These are phyloP conservation scores for Fragilaria crotonensis DNA, from an alignment of 108 stramenopile genomes.

Conservation along the genomic window DNA sequence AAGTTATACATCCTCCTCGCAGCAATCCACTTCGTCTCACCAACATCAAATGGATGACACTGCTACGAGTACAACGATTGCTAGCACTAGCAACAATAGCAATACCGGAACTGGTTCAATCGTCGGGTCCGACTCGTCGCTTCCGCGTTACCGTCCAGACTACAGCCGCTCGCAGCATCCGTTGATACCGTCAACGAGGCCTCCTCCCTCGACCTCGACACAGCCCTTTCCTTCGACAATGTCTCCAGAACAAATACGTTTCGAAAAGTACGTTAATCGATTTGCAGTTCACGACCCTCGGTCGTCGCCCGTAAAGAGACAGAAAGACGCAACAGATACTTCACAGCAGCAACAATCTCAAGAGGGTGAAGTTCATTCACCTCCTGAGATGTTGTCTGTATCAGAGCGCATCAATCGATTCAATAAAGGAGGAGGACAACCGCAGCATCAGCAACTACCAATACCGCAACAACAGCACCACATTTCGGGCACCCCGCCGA, in stretches of 20 bases:
- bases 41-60: no score
- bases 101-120: not conserved
- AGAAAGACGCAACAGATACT: not conserved
- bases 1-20: no score
- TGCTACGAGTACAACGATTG: not conserved
- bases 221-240: not conserved
- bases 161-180: slow-evolving; percentile 10
- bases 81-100: not conserved
- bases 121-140: not conserved
- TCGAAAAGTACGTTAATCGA: slow-evolving; percentile 9
- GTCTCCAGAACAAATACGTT: slow-evolving; percentile 3
- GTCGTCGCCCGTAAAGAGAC: not conserved
- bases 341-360: not conserved
- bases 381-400: not conserved
- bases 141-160: not conserved
- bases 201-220: not conserved
- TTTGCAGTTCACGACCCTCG: slow-evolving; percentile 9
- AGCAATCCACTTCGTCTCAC: no score
- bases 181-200: not conserved
- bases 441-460: not conserved
- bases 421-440: not conserved
- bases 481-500: not conserved
- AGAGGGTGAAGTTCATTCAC: not conserved
- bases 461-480: not conserved
- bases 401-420: not conserved